A percentile compares a stretch with the other conserved stretches of the same genome.
These are phyloP conservation scores for Penicillium desertorum DNA, from an alignment of 495 filamentous ascomycete genomes.

Conservation along the genomic window DNA sequence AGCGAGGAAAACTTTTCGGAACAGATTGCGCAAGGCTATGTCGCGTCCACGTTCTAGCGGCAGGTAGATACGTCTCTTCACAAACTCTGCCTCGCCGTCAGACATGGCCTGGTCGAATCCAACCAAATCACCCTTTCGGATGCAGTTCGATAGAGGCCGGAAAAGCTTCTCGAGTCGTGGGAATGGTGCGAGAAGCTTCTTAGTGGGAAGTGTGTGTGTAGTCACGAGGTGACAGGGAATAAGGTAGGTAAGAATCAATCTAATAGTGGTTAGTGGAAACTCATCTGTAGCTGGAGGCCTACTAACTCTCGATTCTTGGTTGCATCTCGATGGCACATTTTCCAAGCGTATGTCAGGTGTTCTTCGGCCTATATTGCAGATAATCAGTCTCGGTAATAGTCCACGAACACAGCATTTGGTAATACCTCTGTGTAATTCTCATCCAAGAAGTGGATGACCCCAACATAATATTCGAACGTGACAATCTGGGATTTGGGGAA, in stretches of 20 bases:
- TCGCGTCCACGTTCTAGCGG: conserved; percentile 90
- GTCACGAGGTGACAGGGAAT: conserved; percentile 89
- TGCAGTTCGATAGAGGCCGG: conserved; percentile 69
- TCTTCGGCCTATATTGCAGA: conserved; percentile 64
- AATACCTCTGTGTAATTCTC: conserved; percentile 79
- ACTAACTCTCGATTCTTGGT: conserved; percentile 75
- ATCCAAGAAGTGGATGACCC: conserved; percentile 85
- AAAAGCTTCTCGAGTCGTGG: conserved; percentile 79
- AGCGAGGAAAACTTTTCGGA: conserved; percentile 84
- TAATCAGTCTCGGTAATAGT: conserved; percentile 16
- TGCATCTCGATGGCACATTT: conserved; percentile 68
- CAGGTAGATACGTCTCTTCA: conserved; percentile 92
- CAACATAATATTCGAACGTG: conserved; percentile 95
- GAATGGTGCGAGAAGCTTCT: conserved; percentile 66
- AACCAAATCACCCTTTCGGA: conserved; percentile 76
- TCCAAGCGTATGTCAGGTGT: conserved; percentile 73
- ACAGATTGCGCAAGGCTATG: conserved; percentile 82
- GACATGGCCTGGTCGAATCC: conserved; percentile 82
- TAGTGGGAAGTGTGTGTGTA: conserved; percentile 76
- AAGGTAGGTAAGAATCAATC: conserved; percentile 91
- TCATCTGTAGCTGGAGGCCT: conserved; percentile 43
- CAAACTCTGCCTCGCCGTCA: conserved; percentile 80
- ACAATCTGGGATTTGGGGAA: conserved; percentile 90
- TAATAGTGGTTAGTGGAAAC: conserved; percentile 39
- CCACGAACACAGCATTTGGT: background rate